Evolutionary conservation across 768 basidiomycete species (phyloP).

Genomic region (Chalciporus sphaerocephalus): DNA sequence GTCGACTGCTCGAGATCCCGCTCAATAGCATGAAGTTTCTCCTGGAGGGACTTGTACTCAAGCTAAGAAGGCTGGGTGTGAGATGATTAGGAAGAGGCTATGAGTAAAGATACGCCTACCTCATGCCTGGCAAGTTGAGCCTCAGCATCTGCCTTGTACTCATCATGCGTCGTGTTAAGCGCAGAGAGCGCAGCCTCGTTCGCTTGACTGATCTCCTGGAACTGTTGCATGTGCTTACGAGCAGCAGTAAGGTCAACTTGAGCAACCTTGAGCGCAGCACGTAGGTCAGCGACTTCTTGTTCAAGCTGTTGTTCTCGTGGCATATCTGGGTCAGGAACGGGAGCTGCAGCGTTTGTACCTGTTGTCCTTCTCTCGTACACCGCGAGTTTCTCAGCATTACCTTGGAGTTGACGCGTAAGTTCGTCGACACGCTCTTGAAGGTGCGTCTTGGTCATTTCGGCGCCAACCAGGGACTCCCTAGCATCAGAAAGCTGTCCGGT

Average conservation of each 20-base stretch:
- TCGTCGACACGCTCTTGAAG: conserved; percentile 59
- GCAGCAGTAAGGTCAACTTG: conserved; percentile 74
- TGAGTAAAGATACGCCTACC: conserved; percentile 37
- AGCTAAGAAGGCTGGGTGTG: conserved; percentile 39
- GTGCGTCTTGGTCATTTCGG: conserved; percentile 76
- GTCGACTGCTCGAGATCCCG: conserved; percentile 49
- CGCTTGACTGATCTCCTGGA: conserved; percentile 79
- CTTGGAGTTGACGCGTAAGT: conserved; percentile 56
- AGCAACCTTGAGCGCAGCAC: conserved; percentile 69
- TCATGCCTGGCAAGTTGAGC: conserved; percentile 62
- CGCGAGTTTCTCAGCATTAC: conserved; percentile 78
- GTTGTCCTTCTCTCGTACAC: conserved; percentile 73
- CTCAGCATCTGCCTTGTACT: conserved; percentile 72
- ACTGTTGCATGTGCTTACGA: conserved; percentile 73
- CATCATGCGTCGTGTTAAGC: conserved; percentile 70
- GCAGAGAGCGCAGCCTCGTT: conserved; percentile 72
- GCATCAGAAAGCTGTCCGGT: conserved; percentile 59
- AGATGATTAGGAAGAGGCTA: neutral
- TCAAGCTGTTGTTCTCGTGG: conserved; percentile 77
- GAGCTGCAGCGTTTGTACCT: conserved; percentile 27
- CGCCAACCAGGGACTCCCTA: conserved; percentile 64
- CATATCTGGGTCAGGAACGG: conserved; percentile 41
- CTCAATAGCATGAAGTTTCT: conserved; percentile 51
- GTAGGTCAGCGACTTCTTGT: conserved; percentile 78
- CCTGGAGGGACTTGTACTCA: conserved; percentile 59